These are phyloP conservation scores for Aspergillus carlsbadensis DNA, from an alignment of 495 filamentous ascomycete genomes.

Conservation along the genomic window DNA sequence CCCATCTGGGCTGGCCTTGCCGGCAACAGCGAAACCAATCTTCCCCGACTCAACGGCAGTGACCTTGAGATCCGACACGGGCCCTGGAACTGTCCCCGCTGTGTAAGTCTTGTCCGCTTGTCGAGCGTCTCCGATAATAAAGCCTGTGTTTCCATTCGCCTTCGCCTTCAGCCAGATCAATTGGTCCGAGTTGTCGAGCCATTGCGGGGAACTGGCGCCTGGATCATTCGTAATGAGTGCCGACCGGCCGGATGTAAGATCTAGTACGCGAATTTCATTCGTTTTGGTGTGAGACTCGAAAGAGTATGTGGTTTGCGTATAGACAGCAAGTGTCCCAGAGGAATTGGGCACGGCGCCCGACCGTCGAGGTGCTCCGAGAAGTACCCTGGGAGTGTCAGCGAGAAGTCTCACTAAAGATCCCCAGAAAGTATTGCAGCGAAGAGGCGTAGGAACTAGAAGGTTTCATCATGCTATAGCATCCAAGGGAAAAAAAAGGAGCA, in stretches of 20 bases:
- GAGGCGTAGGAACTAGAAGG: no score
- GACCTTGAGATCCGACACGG: slow-evolving; percentile 74
- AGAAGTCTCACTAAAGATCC: background rate
- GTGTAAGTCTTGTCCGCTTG: slow-evolving; percentile 56
- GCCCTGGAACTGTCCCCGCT: slow-evolving; percentile 62
- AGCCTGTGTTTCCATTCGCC: slow-evolving; percentile 65
- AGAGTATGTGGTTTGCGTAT: slow-evolving; percentile 75
- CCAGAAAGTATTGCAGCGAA: no score
- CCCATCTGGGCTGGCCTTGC: slow-evolving; percentile 55
- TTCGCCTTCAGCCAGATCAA: slow-evolving; percentile 65
- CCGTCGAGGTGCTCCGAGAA: slow-evolving; percentile 82
- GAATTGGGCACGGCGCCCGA: slow-evolving; percentile 74
- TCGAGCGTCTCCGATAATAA: slow-evolving; percentile 58
- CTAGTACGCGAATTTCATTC: slow-evolving; percentile 71
- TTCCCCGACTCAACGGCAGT: slow-evolving; percentile 58
- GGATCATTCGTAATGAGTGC: slow-evolving; percentile 63
- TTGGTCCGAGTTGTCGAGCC: slow-evolving; percentile 64
- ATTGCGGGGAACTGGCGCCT: slow-evolving; percentile 67
- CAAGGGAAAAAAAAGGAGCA: background rate
- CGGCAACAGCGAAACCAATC: slow-evolving; percentile 69
- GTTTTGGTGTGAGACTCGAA: slow-evolving; percentile 78
- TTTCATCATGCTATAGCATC: background rate
- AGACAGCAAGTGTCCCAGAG: slow-evolving; percentile 66
- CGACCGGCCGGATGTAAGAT: slow-evolving; percentile 67
- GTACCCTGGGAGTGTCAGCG: slow-evolving; percentile 47